A percentile compares a stretch with the other conserved stretches of the same genome.
phyloP scores from a whole-genome alignment of 345 rosid genomes.

The Clausena lansium region DNA sequence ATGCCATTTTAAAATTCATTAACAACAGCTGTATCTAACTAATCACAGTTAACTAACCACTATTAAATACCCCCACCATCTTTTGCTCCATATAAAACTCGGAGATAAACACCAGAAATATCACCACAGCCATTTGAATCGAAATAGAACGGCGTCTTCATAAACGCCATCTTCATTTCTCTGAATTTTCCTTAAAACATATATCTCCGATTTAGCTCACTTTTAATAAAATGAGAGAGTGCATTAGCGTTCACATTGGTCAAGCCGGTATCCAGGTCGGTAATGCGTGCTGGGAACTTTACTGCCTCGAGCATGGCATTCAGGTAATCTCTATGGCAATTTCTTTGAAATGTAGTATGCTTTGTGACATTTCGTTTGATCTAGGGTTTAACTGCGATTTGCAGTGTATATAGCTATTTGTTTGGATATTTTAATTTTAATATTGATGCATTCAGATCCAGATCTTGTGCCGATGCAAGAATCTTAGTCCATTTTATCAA shows the following conservation, averaged over 20 bases:
- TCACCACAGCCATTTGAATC: neutral
- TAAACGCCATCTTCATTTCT: slow-evolving; percentile 7
- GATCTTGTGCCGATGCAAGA: neutral
- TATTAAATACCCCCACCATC: neutral
- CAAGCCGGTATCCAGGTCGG: slow-evolving; percentile 42
- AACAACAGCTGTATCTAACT: neutral
- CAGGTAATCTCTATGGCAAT: slow-evolving; percentile 15
- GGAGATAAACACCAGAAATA: no score
- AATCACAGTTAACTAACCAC: slow-evolving; percentile 1
- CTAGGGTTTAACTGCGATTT: neutral
- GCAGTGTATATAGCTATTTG: neutral
- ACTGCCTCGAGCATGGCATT: slow-evolving; percentile 39
- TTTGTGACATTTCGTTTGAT: neutral
- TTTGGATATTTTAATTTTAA: neutral
- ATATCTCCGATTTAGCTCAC: neutral
- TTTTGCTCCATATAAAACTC: neutral
- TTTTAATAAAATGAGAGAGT: slow-evolving; percentile 30
- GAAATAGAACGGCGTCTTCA: slow-evolving; percentile 14
- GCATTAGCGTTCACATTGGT: slow-evolving; percentile 38
- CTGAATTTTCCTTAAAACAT: neutral
- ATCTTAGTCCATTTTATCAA: neutral
- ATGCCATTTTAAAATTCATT: neutral
- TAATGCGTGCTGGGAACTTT: slow-evolving; percentile 40
- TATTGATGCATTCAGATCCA: neutral
- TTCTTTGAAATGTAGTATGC: neutral